Evolutionary conservation across 148 eudicot species (phyloP).

Genomic region (Rhododendron ferrugineum): DNA sequence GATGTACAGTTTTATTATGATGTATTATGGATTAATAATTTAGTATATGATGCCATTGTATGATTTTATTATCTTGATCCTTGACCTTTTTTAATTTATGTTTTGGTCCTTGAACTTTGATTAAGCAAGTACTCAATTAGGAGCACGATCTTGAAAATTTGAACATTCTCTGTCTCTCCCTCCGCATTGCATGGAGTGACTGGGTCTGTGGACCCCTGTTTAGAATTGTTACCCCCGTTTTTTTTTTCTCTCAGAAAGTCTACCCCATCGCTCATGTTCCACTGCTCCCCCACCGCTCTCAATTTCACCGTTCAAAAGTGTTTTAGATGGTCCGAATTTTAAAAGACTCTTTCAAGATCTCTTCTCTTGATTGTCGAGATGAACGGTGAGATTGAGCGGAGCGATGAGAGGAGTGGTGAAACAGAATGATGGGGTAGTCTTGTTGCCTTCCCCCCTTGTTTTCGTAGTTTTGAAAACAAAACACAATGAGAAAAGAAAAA

Average conservation of each 20-base stretch:
- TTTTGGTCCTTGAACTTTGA: slow-evolving; percentile 10
- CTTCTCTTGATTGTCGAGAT: too few species aligned
- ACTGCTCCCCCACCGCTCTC: too few species aligned
- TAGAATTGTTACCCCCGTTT: neutral
- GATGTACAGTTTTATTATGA: neutral
- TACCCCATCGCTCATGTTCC: too few species aligned
- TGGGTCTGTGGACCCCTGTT: neutral
- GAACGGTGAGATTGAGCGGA: too few species aligned
- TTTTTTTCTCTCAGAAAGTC: neutral
- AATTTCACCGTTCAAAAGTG: too few species aligned
- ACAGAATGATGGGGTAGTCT: too few species aligned
- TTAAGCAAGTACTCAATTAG: neutral
- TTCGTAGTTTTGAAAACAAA: neutral
- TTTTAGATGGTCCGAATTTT: too few species aligned
- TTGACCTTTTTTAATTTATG: neutral
- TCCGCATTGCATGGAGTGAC: neutral
- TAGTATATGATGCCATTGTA: neutral
- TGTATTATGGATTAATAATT: neutral
- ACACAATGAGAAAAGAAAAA: neutral
- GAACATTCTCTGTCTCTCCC: neutral
- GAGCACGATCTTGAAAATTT: neutral
- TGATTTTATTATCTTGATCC: neutral
- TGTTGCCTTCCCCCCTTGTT: neutral
- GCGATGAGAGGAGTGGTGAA: too few species aligned
- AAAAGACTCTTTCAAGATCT: too few species aligned